A percentile compares a stretch with the other conserved stretches of the same genome.
These are phyloP conservation scores for Huntiella savannae DNA, from an alignment of 2,329 filamentous ascomycete genomes.

Conservation along the genomic window DNA sequence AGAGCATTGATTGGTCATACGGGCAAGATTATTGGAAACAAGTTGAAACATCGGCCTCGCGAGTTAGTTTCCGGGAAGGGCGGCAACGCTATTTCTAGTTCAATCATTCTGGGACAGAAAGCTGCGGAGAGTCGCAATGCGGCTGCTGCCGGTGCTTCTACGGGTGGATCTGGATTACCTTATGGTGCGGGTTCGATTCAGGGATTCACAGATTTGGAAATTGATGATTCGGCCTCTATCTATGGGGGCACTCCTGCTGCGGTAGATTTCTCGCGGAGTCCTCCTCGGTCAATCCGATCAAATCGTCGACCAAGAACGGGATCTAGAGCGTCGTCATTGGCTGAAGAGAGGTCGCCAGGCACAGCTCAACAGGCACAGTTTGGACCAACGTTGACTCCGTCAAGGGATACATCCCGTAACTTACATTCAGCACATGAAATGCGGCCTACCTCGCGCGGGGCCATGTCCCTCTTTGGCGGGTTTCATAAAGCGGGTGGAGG, in stretches of 20 bases:
- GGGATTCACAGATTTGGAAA: conserved; percentile 27
- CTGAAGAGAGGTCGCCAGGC: too few relatives aligned
- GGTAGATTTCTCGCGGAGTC: conserved; percentile 39
- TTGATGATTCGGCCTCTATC: conserved; percentile 37
- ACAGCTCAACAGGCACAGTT: not conserved
- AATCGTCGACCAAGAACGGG: conserved; percentile 18
- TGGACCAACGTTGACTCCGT: conserved; percentile 7
- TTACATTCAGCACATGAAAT: conserved; percentile 10
- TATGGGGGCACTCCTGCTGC: conserved; percentile 27
- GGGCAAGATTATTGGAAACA: conserved; percentile 92
- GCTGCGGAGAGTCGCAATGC: conserved; percentile 15
- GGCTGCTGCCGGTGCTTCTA: not conserved
- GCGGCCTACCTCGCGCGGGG: conserved; percentile 3
- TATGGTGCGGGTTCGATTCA: conserved; percentile 22
- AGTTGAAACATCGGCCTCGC: conserved; percentile 74
- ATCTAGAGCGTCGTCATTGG: conserved; percentile 8
- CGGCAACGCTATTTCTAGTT: conserved; percentile 33
- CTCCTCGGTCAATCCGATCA: conserved; percentile 31
- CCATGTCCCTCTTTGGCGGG: conserved; percentile 1
- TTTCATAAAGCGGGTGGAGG: conserved; percentile 12
- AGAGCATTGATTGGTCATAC: conserved; percentile 88
- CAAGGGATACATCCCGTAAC: not conserved
- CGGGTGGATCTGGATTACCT: conserved; percentile 14
- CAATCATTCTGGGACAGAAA: conserved; percentile 35
- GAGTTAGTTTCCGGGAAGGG: conserved; percentile 44